These are phyloP conservation scores for Diaporthe eres DNA, from an alignment of 2,329 filamentous ascomycete genomes.

Conservation along the genomic window DNA sequence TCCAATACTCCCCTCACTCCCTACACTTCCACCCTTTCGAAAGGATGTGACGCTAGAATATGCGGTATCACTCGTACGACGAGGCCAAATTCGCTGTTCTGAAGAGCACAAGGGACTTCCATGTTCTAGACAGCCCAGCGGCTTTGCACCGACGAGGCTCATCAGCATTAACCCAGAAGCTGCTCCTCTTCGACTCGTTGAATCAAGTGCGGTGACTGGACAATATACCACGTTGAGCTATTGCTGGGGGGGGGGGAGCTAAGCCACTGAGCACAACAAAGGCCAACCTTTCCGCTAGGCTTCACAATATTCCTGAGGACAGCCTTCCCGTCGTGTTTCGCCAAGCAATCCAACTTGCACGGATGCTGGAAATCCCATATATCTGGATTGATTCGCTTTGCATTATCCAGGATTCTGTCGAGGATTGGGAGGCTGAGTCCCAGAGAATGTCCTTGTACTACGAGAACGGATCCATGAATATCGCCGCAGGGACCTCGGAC, in stretches of 20 bases:
- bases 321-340: not conserved
- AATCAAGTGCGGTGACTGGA: not conserved
- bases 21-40: not conserved
- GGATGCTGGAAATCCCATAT: not conserved
- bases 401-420: not conserved
- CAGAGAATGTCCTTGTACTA: not conserved
- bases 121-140: not conserved
- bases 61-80: not conserved
- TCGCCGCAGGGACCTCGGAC: not conserved
- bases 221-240: not conserved
- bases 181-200: not conserved
- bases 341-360: not conserved
- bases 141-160: not conserved
- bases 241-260: not conserved
- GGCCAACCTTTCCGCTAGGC: not conserved
- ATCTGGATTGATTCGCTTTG: not conserved
- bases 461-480: not conserved
- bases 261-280: not conserved
- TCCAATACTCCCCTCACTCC: not conserved
- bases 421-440: not conserved
- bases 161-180: not conserved
- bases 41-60: not conserved
- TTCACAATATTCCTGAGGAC: not conserved
- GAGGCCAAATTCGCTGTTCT: not conserved
- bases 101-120: rapidly evolving